Evolutionary conservation across 148 eudicot species (phyloP), one percentile per base, ranked within the genome.

Genomic region (Rhododendron simsii): DNA sequence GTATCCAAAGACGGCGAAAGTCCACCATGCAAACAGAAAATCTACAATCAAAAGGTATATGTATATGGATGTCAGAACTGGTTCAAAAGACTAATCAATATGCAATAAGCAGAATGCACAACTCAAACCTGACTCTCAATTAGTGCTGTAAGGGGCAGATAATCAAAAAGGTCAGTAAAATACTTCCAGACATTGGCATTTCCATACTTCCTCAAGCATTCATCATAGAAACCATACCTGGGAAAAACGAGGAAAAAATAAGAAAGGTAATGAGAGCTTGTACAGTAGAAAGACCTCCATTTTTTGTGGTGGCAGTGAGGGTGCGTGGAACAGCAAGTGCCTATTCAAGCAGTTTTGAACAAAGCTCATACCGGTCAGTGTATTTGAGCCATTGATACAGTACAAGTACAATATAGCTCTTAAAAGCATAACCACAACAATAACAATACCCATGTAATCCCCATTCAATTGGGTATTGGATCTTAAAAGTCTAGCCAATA

Each of bases 151-250:
- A 96, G 94, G 86, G 98, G 98, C 78, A 96, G 91, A 89, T 96
- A 95, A 89, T 96, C 99, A 86, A 96, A 96, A 80, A 96, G 95
- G 89, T 96, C 99, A 75, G 99, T 96, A 80, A 95, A 96, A 89
- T 90, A 93, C 93, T 95, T 96, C 99, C 99, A 96, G 86, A 95
- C 98, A 86, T 95, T 96, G 26, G 99, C 99, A 91, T 95, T 96
- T 75, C 99, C 99, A 48, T 96, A 96, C 90, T 95, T 96, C 94
- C 99, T 93, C 87, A 94, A 90, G 91, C 99, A 96, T 89, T 96
- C 99, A 88, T 96, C 99, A 91, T 96, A 96, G 82, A 96, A 96
- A 16, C 99, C 99, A 89, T 96, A 96, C 86, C 99, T 97, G 95
- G 53, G 5, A 81, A 48, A 81, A 26, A 23, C 15, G 39, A 51